Evolutionary conservation across 176 grass and related monocot species (phyloP).

Genomic region (Ensete ventricosum): DNA sequence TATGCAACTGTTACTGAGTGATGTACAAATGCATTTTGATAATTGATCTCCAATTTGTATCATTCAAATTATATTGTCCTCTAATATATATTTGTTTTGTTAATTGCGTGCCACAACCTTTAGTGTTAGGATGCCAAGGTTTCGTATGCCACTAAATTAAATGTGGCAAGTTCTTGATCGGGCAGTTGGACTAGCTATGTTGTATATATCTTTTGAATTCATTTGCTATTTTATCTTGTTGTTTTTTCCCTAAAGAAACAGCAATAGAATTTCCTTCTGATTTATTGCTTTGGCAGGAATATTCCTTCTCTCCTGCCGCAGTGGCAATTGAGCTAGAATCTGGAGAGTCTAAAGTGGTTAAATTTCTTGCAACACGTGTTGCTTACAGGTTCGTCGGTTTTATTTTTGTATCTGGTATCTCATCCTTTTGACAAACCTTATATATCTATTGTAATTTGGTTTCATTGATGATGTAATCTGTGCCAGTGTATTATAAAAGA

Average conservation of each 20-base stretch:
- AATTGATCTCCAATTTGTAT: too few relatives aligned
- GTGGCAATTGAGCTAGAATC: slow-evolving; percentile 82
- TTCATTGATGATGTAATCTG: background rate
- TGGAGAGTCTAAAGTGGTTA: slow-evolving; percentile 74
- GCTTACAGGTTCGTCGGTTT: slow-evolving; percentile 74
- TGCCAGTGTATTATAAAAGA: background rate
- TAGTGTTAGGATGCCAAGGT: background rate
- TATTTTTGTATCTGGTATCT: background rate
- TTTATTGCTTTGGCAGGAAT: slow-evolving; percentile 55
- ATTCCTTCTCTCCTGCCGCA: slow-evolving; percentile 76
- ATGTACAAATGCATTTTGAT: too few relatives aligned
- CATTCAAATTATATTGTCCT: too few relatives aligned
- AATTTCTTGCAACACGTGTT: slow-evolving; percentile 83
- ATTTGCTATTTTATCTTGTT: background rate
- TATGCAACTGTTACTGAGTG: too few relatives aligned
- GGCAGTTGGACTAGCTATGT: background rate
- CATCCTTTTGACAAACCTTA: background rate
- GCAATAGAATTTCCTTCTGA: background rate
- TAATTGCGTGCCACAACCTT: background rate
- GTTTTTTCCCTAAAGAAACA: background rate
- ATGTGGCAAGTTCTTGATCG: background rate
- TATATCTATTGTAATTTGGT: background rate
- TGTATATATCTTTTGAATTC: background rate
- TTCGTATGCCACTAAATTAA: background rate
- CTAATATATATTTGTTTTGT: background rate